Evolutionary conservation across 768 basidiomycete species (phyloP).

Genomic region (Mrakia gelida): DNA sequence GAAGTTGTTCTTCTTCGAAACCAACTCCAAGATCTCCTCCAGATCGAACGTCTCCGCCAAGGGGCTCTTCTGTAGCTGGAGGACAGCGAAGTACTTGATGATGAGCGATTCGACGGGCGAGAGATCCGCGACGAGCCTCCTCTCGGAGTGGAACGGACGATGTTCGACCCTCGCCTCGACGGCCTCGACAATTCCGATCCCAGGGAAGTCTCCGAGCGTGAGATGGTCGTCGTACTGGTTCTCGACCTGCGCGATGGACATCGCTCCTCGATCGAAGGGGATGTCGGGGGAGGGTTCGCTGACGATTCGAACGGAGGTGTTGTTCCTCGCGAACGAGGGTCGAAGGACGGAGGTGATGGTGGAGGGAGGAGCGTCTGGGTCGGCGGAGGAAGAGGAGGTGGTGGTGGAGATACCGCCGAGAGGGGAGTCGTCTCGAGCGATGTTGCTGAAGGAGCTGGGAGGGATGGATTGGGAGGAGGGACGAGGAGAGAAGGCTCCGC

Average conservation of each 20-base stretch:
- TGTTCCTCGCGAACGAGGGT: constrained; percentile 68
- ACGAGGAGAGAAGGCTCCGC: constrained; percentile 20
- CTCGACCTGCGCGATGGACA: constrained; percentile 28
- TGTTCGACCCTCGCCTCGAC: constrained; percentile 85
- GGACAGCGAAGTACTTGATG: constrained; percentile 83
- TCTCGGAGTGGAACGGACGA: constrained; percentile 62
- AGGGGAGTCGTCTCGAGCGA: constrained; percentile 35
- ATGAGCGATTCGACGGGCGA: constrained; percentile 79
- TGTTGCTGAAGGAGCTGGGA: constrained; percentile 41
- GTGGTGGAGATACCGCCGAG: constrained; percentile 36
- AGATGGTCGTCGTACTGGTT: constrained; percentile 66
- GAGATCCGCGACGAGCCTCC: constrained; percentile 78
- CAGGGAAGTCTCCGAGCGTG: constrained; percentile 89
- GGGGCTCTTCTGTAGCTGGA: constrained; percentile 70
- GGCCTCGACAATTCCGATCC: constrained; percentile 81
- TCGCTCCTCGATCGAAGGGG: constrained; percentile 28
- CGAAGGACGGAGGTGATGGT: constrained; percentile 52
- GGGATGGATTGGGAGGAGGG: constrained; percentile 29
- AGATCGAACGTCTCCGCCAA: constrained; percentile 72
- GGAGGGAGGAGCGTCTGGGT: not conserved
- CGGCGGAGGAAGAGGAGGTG: constrained; percentile 3
- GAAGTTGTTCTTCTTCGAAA: constrained; percentile 92
- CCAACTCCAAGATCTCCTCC: constrained; percentile 87
- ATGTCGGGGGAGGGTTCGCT: constrained; percentile 53
- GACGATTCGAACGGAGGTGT: constrained; percentile 82